Percentiles rank a stretch among this genome's conserved stretches.
phyloP scores from a whole-genome alignment of 306 rosid species.

The Cucurbita ficifolia region DNA sequence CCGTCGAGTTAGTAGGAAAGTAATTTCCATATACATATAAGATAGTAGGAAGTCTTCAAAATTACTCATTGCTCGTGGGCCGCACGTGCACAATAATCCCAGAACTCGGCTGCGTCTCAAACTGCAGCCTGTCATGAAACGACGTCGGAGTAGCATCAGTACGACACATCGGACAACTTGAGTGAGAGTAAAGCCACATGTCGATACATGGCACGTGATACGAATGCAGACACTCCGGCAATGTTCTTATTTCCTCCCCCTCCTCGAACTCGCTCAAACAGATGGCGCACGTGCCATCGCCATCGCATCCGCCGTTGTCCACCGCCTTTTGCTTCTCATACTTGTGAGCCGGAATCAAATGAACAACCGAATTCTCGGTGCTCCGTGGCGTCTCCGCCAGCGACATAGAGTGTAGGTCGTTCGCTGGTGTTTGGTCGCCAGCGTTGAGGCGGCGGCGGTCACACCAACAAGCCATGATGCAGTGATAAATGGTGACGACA shows the following conservation, averaged over 20 bases:
- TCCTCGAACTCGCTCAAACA: constrained; percentile 56
- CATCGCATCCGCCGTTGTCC: neutral
- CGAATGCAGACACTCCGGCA: constrained; percentile 53
- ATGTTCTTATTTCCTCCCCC: constrained; percentile 35
- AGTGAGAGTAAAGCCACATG: constrained; percentile 46
- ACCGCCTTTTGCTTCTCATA: constrained; percentile 1
- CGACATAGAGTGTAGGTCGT: neutral
- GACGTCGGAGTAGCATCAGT: constrained; percentile 19
- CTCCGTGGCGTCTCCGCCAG: neutral
- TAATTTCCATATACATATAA: neutral
- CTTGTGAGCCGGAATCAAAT: constrained; percentile 32
- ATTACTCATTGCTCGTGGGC: neutral
- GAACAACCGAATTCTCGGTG: neutral
- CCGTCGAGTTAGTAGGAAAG: neutral
- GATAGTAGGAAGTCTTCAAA: neutral
- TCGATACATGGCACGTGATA: constrained; percentile 56
- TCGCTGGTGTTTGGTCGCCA: neutral
- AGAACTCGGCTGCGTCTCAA: neutral
- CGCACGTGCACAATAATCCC: neutral
- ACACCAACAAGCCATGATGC: constrained; percentile 22
- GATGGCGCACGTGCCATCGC: constrained; percentile 29
- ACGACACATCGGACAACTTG: constrained; percentile 48
- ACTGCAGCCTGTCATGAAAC: neutral
- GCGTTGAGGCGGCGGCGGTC: constrained; percentile 5
- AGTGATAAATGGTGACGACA: constrained; percentile 29